Evolutionary conservation across 257 asterid genomes (phyloP).

Genomic region (Forsythia suspensa): DNA sequence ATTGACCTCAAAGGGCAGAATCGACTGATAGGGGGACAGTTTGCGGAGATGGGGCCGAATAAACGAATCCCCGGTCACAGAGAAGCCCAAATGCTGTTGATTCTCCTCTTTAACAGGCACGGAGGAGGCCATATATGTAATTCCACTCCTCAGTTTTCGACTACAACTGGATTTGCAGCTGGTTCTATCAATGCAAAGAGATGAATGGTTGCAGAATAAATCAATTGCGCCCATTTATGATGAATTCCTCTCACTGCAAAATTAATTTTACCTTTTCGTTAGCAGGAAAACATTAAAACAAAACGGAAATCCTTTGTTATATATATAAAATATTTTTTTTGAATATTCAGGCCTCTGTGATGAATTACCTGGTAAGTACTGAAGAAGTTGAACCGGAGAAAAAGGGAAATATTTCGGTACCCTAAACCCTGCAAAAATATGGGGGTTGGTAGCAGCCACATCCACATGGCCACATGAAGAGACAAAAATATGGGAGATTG

Average conservation of each 20-base stretch:
- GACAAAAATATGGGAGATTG: no score
- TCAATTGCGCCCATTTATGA: slow-evolving; percentile 71
- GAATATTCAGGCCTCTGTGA: neutral
- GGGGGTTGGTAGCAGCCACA: no score
- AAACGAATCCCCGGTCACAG: slow-evolving; percentile 66
- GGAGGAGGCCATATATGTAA: slow-evolving; percentile 49
- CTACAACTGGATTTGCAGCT: slow-evolving; percentile 24
- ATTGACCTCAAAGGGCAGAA: slow-evolving; percentile 90
- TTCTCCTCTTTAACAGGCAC: slow-evolving; percentile 51
- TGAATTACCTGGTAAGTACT: neutral
- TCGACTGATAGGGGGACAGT: slow-evolving; percentile 86
- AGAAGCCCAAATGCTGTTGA: slow-evolving; percentile 28
- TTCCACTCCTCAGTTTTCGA: slow-evolving; percentile 31
- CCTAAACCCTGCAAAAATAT: no score
- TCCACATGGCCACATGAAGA: no score
- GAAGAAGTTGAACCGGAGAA: neutral
- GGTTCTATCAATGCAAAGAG: slow-evolving; percentile 45
- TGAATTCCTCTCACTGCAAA: slow-evolving; percentile 19
- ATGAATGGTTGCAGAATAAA: slow-evolving; percentile 49
- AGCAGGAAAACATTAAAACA: neutral
- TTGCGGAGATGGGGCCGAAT: slow-evolving; percentile 82
- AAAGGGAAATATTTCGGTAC: no score
- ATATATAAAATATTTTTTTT: neutral
- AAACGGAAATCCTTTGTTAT: neutral
- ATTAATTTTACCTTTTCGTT: neutral